Conservation (phyloP, 73 alveolate species). For the Halteria grandinella region DNA sequence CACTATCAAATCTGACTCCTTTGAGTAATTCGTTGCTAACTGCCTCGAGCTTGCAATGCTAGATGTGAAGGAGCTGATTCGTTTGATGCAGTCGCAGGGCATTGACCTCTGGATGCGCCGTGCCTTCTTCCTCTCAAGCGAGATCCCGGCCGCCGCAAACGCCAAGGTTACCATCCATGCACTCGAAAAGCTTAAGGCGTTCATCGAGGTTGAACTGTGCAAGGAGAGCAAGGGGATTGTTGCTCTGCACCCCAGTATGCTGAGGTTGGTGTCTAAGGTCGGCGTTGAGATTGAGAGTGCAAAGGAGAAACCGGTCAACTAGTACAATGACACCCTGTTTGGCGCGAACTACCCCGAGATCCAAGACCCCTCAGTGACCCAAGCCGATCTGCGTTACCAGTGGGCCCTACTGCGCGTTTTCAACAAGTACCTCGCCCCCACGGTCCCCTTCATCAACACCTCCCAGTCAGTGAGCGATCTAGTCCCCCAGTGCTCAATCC, state of each 20-base stretch:
- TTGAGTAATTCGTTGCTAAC: constrained; percentile 32
- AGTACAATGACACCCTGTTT: constrained; percentile 37
- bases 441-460: constrained; percentile 77
- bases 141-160: neutral
- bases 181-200: constrained; percentile 63
- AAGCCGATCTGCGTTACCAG: constrained; percentile 55
- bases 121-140: constrained; percentile 20
- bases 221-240: constrained; percentile 75
- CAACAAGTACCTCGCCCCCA: constrained; percentile 67
- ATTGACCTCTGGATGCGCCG: constrained; percentile 77
- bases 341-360: constrained; percentile 44
- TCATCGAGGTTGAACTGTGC: constrained; percentile 76
- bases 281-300: neutral
- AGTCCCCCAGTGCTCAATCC: constrained; percentile 6
- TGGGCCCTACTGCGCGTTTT: constrained; percentile 81
- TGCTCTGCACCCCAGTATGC: constrained; percentile 55
- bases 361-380: constrained; percentile 12
- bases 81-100: constrained; percentile 70
- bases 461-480: constrained; percentile 14
- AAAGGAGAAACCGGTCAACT: constrained; percentile 30
- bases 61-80: constrained; percentile 57
- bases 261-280: constrained; percentile 59
- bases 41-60: constrained; percentile 1
- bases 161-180: neutral
- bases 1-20: neutral